A percentile compares a stretch with the other conserved stretches of the same genome.
Conservation (phyloP, 495 filamentous ascomycete species). For the Aspergillus olivimuriae region DNA sequence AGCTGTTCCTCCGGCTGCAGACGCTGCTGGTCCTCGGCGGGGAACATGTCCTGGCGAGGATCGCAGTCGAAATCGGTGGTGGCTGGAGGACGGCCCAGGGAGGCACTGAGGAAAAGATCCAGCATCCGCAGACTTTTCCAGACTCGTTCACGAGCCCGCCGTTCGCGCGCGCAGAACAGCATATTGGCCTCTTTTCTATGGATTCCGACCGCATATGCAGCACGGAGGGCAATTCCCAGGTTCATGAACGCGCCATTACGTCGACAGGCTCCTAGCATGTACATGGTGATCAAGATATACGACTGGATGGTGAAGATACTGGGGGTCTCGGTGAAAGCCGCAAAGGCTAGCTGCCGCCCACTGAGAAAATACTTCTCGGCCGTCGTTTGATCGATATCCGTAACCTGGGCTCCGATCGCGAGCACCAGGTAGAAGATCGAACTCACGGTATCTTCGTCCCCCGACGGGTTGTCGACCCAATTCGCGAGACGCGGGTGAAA, state of each 20-base stretch:
- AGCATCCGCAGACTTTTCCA: slow-evolving; percentile 58
- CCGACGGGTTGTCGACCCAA: slow-evolving; percentile 37
- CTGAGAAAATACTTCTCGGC: slow-evolving; percentile 51
- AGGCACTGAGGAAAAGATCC: slow-evolving; percentile 55
- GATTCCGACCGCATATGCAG: slow-evolving; percentile 54
- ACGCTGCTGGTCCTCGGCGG: slow-evolving; percentile 16
- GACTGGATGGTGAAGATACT: slow-evolving; percentile 52
- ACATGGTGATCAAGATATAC: slow-evolving; percentile 53
- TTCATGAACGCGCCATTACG: slow-evolving; percentile 56
- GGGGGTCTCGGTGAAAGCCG: slow-evolving; percentile 48
- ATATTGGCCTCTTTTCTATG: slow-evolving; percentile 57
- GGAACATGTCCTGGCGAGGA: slow-evolving; percentile 27
- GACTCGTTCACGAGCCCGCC: slow-evolving; percentile 47
- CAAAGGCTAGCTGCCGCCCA: slow-evolving; percentile 48
- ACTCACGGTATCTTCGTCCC: slow-evolving; percentile 40
- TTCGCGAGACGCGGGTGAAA: slow-evolving; percentile 30
- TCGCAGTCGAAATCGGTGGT: slow-evolving; percentile 55
- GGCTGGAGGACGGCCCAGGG: slow-evolving; percentile 53
- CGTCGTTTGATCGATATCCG: slow-evolving; percentile 34
- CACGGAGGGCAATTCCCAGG: slow-evolving; percentile 47
- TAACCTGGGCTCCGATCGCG: slow-evolving; percentile 53
- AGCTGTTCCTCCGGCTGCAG: slow-evolving; percentile 26
- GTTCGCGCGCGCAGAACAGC: slow-evolving; percentile 44
- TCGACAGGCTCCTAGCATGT: slow-evolving; percentile 55
- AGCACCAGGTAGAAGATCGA: slow-evolving; percentile 54